Evolutionary conservation across 2,329 filamentous ascomycete genomes (phyloP).

Genomic region (Talaromyces marneffei): DNA sequence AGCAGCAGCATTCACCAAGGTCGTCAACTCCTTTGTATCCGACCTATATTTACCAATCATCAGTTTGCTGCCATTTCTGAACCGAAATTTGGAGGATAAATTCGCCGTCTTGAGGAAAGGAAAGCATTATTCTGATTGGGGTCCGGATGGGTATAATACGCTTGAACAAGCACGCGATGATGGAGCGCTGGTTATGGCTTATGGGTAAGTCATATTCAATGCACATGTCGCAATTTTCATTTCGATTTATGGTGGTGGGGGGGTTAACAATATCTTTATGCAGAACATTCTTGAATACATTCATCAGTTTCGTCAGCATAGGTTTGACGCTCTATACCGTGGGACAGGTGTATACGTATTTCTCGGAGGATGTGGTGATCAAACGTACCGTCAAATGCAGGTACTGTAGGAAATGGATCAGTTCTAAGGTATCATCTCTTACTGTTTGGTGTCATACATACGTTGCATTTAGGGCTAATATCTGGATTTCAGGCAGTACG

Average conservation of each 20-base stretch:
- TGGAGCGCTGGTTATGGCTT: conserved; percentile 6
- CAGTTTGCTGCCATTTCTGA: neutral
- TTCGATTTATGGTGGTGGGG: too few species aligned
- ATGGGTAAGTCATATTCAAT: neutral
- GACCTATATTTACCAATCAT: conserved; percentile 4
- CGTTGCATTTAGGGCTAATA: neutral
- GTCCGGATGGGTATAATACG: neutral
- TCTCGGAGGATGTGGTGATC: conserved; percentile 62
- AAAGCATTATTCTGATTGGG: neutral
- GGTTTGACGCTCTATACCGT: conserved; percentile 61
- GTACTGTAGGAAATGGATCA: conserved; percentile 48
- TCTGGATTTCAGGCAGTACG: conserved; percentile 36
- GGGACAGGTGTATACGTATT: conserved; percentile 56
- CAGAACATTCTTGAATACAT: conserved; percentile 31
- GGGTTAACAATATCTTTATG: neutral
- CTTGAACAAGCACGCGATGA: conserved; percentile 5
- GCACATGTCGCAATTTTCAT: neutral
- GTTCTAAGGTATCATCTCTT: conserved; percentile 50
- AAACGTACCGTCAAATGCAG: conserved; percentile 64
- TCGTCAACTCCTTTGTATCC: conserved; percentile 5
- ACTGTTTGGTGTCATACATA: neutral
- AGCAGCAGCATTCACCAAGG: conserved; percentile 7
- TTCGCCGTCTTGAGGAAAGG: conserved; percentile 1
- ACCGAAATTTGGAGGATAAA: conserved; percentile 3
- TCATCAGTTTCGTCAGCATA: conserved; percentile 60